phyloP scores from a whole-genome alignment of 1,139 yeast species.

The Barnettozyma hawaiiensis region DNA sequence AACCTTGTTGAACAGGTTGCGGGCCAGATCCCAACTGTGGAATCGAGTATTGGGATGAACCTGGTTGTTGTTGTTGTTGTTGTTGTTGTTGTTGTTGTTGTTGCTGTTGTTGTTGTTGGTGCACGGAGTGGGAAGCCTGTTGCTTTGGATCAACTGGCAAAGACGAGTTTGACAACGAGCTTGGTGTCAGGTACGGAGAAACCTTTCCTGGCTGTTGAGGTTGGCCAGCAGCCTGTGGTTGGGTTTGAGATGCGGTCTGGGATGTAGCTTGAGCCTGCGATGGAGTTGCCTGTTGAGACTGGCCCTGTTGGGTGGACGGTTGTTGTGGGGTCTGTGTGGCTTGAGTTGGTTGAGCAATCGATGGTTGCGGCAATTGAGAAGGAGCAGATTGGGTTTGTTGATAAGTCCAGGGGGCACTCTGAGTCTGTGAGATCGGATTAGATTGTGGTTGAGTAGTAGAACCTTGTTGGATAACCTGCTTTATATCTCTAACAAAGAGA shows the following conservation, averaged over 20 bases:
- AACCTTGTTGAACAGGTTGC: slow-evolving; percentile 20
- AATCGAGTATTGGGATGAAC: slow-evolving; percentile 5
- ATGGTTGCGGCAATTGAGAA: slow-evolving; percentile 1
- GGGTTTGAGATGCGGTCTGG: slow-evolving; percentile 8
- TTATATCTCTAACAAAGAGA: slow-evolving; percentile 80
- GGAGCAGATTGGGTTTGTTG: slow-evolving; percentile 8
- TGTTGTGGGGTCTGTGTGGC: slow-evolving; percentile 13
- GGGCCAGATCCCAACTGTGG: slow-evolving; percentile 10
- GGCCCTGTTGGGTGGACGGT: slow-evolving; percentile 2
- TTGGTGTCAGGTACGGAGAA: slow-evolving; percentile 23
- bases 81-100: no score
- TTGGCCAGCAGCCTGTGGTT: slow-evolving; percentile 8
- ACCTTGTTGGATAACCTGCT: slow-evolving; percentile 49
- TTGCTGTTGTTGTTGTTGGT: slow-evolving; percentile 9
- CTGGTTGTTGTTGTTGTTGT: slow-evolving; percentile 9
- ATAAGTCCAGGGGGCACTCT: slow-evolving; percentile 15
- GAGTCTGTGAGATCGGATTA: slow-evolving; percentile 12
- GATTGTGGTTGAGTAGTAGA: slow-evolving; percentile 27
- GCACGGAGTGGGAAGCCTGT: slow-evolving; percentile 3
- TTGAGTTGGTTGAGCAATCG: slow-evolving; percentile 6
- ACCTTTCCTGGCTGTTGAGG: slow-evolving; percentile 12
- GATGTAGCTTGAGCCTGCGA: not conserved
- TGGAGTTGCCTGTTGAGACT: not conserved
- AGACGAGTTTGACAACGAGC: slow-evolving; percentile 18
- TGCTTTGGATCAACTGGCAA: slow-evolving; percentile 12